Evolutionary conservation across 2,329 filamentous ascomycete species (phyloP).

Genomic region (Diaporthe sp.): DNA sequence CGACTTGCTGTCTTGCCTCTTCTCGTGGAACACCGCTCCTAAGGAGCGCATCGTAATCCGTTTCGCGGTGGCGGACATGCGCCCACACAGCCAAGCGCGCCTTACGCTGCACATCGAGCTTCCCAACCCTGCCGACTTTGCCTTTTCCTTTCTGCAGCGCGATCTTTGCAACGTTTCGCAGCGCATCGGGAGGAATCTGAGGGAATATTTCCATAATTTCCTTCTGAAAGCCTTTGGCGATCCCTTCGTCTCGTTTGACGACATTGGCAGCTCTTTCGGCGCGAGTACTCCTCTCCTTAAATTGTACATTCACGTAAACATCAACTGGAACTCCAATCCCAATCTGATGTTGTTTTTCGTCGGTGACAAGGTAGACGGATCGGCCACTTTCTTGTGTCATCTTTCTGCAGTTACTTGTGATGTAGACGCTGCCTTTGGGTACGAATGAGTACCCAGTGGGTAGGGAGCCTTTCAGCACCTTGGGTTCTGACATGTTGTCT

Average conservation of each 20-base stretch:
- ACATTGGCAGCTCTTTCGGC: slow-evolving; percentile 49
- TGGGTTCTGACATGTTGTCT: slow-evolving; percentile 24
- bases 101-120: slow-evolving; percentile 52
- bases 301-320: slow-evolving; percentile 47
- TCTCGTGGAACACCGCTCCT: slow-evolving; percentile 33
- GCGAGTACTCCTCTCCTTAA: slow-evolving; percentile 49
- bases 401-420: slow-evolving; percentile 56
- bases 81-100: slow-evolving; percentile 61
- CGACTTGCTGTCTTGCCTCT: slow-evolving; percentile 42
- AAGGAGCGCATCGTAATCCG: slow-evolving; percentile 59
- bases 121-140: slow-evolving; percentile 60
- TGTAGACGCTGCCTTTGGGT: slow-evolving; percentile 56
- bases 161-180: slow-evolving; percentile 52
- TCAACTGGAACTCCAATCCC: slow-evolving; percentile 56
- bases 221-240: slow-evolving; percentile 48
- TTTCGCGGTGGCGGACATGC: slow-evolving; percentile 62
- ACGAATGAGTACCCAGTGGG: slow-evolving; percentile 57
- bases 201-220: slow-evolving; percentile 56
- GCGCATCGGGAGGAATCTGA: slow-evolving; percentile 51
- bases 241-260: slow-evolving; percentile 49
- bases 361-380: slow-evolving; percentile 53
- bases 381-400: slow-evolving; percentile 49
- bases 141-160: slow-evolving; percentile 60
- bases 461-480: slow-evolving; percentile 44
- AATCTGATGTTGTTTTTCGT: slow-evolving; percentile 42